Evolutionary conservation across 2,329 filamentous ascomycete genomes (phyloP).

Genomic region (Byssothecium circinans): DNA sequence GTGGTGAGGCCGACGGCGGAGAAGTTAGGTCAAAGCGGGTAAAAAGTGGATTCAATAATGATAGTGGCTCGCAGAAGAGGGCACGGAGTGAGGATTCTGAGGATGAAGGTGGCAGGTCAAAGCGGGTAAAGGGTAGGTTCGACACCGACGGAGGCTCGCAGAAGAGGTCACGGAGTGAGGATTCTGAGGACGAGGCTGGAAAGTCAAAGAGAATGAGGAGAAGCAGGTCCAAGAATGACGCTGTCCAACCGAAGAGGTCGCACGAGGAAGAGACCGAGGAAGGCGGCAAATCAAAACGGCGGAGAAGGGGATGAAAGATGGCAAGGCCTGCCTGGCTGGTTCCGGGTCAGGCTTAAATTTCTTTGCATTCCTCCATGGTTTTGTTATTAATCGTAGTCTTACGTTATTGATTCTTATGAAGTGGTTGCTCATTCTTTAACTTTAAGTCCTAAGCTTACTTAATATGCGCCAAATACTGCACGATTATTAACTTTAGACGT

Average conservation of each 20-base stretch:
- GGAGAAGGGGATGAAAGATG: constrained; percentile 8
- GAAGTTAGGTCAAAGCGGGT: constrained; percentile 6
- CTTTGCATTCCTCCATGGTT: constrained; percentile 9
- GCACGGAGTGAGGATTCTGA: constrained; percentile 6
- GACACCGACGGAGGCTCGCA: constrained; percentile 4
- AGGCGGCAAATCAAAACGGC: constrained; percentile 10
- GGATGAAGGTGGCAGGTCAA: constrained; percentile 5
- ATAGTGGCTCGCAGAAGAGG: constrained; percentile 7
- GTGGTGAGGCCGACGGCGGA: constrained; percentile 5
- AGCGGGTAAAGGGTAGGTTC: constrained; percentile 6
- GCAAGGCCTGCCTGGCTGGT: constrained; percentile 1
- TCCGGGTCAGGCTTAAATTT: constrained; percentile 6
- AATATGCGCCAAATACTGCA: constrained; percentile 3
- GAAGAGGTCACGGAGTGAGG: constrained; percentile 3
- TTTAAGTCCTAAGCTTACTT: no score
- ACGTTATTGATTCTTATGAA: constrained; percentile 13
- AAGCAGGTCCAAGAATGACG: constrained; percentile 4
- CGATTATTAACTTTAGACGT: no score
- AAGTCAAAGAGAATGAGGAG: constrained; percentile 6
- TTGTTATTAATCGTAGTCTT: no score
- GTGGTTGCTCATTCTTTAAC: constrained; percentile 7
- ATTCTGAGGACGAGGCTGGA: neutral
- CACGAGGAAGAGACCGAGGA: constrained; percentile 4
- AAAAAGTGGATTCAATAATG: constrained; percentile 7
- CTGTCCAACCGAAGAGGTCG: neutral